Evolutionary conservation across 2,329 filamentous ascomycete genomes (phyloP).

Genomic region (Keithomyces neogunnii): DNA sequence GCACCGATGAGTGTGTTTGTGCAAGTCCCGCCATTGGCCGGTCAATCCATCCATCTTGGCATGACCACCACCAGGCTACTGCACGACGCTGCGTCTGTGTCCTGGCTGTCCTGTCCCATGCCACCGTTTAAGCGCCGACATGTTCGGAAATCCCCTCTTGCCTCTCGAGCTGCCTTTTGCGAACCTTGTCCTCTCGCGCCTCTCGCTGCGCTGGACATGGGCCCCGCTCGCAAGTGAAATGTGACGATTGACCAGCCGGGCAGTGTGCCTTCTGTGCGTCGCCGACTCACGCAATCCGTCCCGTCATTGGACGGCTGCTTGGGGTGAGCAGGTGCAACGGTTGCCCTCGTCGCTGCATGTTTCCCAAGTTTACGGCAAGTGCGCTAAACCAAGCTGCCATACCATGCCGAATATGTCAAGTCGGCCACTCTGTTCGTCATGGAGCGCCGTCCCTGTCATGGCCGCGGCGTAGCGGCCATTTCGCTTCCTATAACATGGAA

Average conservation of each 20-base stretch:
- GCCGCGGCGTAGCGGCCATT: too few relatives aligned
- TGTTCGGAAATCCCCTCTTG: neutral
- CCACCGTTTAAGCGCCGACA: conserved; percentile 1
- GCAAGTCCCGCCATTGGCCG: conserved; percentile 4
- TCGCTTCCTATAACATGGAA: conserved; percentile 1
- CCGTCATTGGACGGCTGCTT: neutral
- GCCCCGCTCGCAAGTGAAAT: neutral
- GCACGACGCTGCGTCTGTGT: neutral
- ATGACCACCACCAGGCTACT: neutral
- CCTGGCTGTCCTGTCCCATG: neutral
- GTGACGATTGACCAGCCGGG: neutral
- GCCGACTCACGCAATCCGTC: neutral
- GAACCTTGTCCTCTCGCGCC: neutral
- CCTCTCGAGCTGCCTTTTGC: neutral
- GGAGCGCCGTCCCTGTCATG: too few relatives aligned
- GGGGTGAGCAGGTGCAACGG: neutral
- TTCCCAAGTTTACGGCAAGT: neutral
- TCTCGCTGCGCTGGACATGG: neutral
- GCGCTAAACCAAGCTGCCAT: neutral
- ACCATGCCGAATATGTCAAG: conserved; percentile 14
- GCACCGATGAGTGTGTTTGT: conserved; percentile 4
- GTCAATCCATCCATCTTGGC: conserved; percentile 3
- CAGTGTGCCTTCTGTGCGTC: neutral
- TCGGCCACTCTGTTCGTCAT: conserved; percentile 11
- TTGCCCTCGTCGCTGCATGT: neutral